Evolutionary conservation across 164 flowering plant genomes (phyloP).

Genomic region (Hamamelis virginiana): DNA sequence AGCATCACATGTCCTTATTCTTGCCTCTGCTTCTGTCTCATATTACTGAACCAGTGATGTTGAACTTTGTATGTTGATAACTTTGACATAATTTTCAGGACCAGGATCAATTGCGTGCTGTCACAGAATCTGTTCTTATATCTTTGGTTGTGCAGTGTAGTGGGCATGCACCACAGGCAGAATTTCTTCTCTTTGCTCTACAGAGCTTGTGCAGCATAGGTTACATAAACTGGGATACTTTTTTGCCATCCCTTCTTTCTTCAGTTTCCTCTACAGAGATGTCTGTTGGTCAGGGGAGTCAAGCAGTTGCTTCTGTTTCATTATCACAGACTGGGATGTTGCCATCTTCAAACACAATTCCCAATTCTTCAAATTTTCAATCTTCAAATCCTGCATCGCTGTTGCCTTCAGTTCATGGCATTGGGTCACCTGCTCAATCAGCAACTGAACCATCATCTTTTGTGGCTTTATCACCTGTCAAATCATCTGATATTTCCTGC

Average conservation of each 20-base stretch:
- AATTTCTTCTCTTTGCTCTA: constrained; percentile 85
- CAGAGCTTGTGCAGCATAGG: constrained; percentile 71
- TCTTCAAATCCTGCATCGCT: constrained; percentile 82
- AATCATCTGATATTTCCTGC: constrained; percentile 53
- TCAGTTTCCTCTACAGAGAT: constrained; percentile 73
- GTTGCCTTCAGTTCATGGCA: constrained; percentile 67
- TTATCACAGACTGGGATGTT: constrained; percentile 52
- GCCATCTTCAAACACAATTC: constrained; percentile 43
- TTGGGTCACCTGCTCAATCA: constrained; percentile 85
- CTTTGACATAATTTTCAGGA: constrained; percentile 50
- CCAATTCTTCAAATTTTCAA: constrained; percentile 59
- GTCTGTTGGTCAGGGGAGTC: constrained; percentile 59
- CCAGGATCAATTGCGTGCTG: constrained; percentile 76
- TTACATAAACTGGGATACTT: constrained; percentile 87
- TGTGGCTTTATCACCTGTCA: constrained; percentile 57
- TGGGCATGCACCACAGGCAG: constrained; percentile 86
- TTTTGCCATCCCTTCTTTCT: constrained; percentile 86
- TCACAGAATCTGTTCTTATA: constrained; percentile 83
- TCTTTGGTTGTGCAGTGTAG: constrained; percentile 87
- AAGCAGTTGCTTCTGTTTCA: constrained; percentile 39
- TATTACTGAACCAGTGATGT: background rate
- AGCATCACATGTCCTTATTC: background rate
- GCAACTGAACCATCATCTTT: constrained; percentile 58
- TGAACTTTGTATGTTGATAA: constrained; percentile 13
- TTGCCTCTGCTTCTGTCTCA: background rate